Percentiles rank a stretch among this genome's conserved stretches.
These are phyloP conservation scores for Phytophthora parvispora DNA, from an alignment of 352 stramenopile species.

Conservation along the genomic window DNA sequence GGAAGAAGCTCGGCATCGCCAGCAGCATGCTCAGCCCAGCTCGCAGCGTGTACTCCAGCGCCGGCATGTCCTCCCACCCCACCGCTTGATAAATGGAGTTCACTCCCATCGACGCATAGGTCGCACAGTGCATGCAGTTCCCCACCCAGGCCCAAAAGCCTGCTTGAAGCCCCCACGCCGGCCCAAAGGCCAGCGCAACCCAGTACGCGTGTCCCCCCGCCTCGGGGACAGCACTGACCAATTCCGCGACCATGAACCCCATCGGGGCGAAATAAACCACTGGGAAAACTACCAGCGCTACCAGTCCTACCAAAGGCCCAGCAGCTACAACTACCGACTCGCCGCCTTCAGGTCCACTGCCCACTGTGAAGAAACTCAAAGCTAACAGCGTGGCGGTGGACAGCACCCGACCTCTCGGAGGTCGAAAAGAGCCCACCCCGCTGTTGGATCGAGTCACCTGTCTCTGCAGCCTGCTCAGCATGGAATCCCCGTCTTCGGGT, in stretches of 20 bases:
- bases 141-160: conserved; percentile 89
- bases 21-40: conserved; percentile 58
- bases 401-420: conserved; percentile 34
- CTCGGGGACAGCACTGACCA: conserved; percentile 58
- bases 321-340: conserved; percentile 56
- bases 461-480: conserved; percentile 5
- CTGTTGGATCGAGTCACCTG: conserved; percentile 3
- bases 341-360: conserved; percentile 52
- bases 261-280: conserved; percentile 64
- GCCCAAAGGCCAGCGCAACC: conserved; percentile 73
- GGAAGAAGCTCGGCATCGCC: conserved; percentile 56
- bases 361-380: conserved; percentile 66
- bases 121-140: conserved; percentile 80
- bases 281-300: conserved; percentile 45
- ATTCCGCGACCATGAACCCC: conserved; percentile 56
- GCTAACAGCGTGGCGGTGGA: conserved; percentile 53
- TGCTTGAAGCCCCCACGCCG: conserved; percentile 75
- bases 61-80: conserved; percentile 27
- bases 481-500: conserved; percentile 7
- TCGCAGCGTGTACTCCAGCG: conserved; percentile 55
- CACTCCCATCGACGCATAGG: conserved; percentile 71
- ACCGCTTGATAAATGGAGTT: conserved; percentile 28
- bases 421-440: neutral
- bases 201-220: conserved; percentile 72
- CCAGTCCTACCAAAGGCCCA: conserved; percentile 49